Conservation (phyloP, 2,329 filamentous ascomycete species). For the Penicillium aurantiogriseum region DNA sequence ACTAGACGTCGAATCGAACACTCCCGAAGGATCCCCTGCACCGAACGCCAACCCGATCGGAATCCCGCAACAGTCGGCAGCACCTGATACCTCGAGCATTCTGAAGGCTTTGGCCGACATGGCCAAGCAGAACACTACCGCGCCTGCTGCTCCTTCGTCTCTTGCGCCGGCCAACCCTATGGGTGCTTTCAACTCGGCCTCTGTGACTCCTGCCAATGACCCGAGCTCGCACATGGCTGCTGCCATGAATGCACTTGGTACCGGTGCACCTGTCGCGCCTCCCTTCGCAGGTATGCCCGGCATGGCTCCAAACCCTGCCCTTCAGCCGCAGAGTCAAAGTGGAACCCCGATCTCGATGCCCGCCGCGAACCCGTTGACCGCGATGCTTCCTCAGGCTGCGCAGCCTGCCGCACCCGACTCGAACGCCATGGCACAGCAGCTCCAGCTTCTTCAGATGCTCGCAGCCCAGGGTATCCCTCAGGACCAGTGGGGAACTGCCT, state of each 20-base stretch:
- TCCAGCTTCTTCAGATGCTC: slow-evolving; percentile 72
- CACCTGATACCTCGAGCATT: slow-evolving; percentile 63
- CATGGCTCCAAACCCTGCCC: slow-evolving; percentile 36
- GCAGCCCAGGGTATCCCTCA: slow-evolving; percentile 72
- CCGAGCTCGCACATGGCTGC: slow-evolving; percentile 51
- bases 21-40: slow-evolving; percentile 58
- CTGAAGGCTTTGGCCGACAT: slow-evolving; percentile 78
- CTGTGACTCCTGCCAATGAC: slow-evolving; percentile 45
- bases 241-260: slow-evolving; percentile 54
- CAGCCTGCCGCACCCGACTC: slow-evolving; percentile 35
- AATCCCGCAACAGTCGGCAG: slow-evolving; percentile 29
- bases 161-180: slow-evolving; percentile 44
- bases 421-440: slow-evolving; percentile 64
- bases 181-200: slow-evolving; percentile 52
- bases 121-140: slow-evolving; percentile 68
- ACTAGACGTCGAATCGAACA: slow-evolving; percentile 65
- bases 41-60: slow-evolving; percentile 45
- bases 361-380: slow-evolving; percentile 42
- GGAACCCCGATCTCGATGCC: slow-evolving; percentile 44
- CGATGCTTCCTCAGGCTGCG: slow-evolving; percentile 42
- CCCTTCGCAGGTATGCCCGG: slow-evolving; percentile 49
- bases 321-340: slow-evolving; percentile 42
- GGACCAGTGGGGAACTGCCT: slow-evolving; percentile 68
- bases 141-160: slow-evolving; percentile 42
- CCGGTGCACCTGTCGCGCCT: slow-evolving; percentile 41